These are phyloP conservation scores for Salpingoeca rosetta DNA, from an alignment of 78 protist species.

Conservation along the genomic window DNA sequence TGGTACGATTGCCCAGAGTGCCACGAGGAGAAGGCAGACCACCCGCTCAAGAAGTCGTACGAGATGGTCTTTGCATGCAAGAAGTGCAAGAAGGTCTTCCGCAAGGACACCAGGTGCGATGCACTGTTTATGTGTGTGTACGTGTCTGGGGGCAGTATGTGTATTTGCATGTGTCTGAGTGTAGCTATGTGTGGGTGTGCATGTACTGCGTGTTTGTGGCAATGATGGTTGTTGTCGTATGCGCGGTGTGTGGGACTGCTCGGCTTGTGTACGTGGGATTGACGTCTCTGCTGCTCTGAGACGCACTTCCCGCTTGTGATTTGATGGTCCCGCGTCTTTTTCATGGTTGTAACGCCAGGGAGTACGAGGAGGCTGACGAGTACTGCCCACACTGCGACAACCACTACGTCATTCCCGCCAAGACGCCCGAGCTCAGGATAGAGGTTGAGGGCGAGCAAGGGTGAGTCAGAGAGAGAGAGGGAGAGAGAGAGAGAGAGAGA, in stretches of 20 bases:
- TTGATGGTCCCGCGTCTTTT: background rate
- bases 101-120: conserved; percentile 36
- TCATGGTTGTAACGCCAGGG: background rate
- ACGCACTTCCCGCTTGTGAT: background rate
- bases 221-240: background rate
- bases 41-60: conserved; percentile 31
- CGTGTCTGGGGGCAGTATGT: background rate
- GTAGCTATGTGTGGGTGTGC: no score
- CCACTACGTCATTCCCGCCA: background rate
- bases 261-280: background rate
- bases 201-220: background rate
- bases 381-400: conserved; percentile 78
- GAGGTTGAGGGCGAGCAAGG: background rate
- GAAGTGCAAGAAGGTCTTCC: conserved; percentile 74
- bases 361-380: conserved; percentile 61
- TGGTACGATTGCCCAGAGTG: conserved; percentile 82
- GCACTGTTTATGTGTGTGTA: background rate
- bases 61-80: conserved; percentile 71
- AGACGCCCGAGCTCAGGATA: background rate
- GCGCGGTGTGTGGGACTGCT: background rate
- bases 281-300: background rate
- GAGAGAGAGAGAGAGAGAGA: no score
- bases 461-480: no score
- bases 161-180: background rate
- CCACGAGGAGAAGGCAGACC: conserved; percentile 61